Evolutionary conservation across 495 filamentous ascomycete species (phyloP).

Genomic region (Daldinia caldariorum): DNA sequence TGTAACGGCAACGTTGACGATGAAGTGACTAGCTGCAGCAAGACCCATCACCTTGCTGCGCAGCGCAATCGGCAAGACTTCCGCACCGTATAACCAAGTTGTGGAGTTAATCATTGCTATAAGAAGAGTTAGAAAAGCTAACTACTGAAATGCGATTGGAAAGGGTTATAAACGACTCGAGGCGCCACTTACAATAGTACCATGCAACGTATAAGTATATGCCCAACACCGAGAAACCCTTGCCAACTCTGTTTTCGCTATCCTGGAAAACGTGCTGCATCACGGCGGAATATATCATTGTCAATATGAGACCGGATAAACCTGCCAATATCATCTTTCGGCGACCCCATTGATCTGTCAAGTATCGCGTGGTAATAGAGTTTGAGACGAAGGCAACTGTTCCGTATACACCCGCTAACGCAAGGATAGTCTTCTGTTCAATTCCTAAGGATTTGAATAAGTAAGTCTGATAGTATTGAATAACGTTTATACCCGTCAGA

Average conservation of each 20-base stretch:
- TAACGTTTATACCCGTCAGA: conserved; percentile 67
- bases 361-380: conserved; percentile 60
- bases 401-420: conserved; percentile 65
- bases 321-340: conserved; percentile 68
- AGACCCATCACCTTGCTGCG: conserved; percentile 69
- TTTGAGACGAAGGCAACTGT: conserved; percentile 65
- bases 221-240: conserved; percentile 68
- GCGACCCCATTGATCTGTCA: conserved; percentile 70
- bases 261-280: conserved; percentile 68
- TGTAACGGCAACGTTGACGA: conserved; percentile 69
- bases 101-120: conserved; percentile 61
- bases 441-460: conserved; percentile 68
- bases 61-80: conserved; percentile 65
- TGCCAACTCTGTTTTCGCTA: conserved; percentile 63
- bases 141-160: too few relatives aligned
- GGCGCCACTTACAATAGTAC: conserved; percentile 60
- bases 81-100: conserved; percentile 69
- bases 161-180: neutral
- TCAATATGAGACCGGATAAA: conserved; percentile 58
- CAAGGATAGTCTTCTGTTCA: conserved; percentile 60
- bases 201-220: conserved; percentile 68
- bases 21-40: conserved; percentile 65
- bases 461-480: conserved; percentile 53
- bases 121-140: too few relatives aligned
- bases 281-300: conserved; percentile 68